phyloP scores from a whole-genome alignment of 2,329 filamentous ascomycete genomes.

The Aspergillus persii region DNA sequence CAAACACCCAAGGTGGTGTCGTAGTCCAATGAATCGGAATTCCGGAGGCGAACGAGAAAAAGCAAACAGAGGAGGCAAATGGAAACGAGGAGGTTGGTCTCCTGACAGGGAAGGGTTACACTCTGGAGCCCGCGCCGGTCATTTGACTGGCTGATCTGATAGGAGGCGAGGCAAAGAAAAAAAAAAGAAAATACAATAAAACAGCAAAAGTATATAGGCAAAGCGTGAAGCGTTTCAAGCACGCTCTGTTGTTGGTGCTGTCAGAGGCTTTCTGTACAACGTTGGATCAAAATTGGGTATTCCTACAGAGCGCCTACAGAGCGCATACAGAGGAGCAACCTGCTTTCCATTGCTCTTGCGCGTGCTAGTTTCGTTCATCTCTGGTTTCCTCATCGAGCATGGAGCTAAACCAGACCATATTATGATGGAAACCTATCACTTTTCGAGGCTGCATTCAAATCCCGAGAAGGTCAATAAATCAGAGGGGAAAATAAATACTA shows the following conservation, averaged over 20 bases:
- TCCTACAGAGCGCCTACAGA: not conserved
- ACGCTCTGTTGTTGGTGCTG: not conserved
- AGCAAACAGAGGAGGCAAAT: not conserved
- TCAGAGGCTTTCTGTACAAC: constrained; percentile 3
- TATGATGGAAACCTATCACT: not conserved
- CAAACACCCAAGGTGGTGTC: not conserved
- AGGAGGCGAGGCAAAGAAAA: not conserved
- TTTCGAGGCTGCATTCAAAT: not conserved
- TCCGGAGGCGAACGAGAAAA: not conserved
- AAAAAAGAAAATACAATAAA: not conserved
- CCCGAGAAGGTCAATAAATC: not conserved
- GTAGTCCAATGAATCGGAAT: not conserved
- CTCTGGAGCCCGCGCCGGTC: not conserved
- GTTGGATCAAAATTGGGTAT: constrained; percentile 4
- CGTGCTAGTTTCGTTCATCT: not conserved
- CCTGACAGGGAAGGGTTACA: not conserved
- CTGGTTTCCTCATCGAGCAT: not conserved
- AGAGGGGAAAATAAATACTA: not conserved
- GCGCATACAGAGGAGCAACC: not conserved
- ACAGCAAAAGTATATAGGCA: not conserved
- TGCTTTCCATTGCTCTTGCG: not conserved
- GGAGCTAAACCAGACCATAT: not conserved
- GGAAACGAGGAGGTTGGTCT: not conserved
- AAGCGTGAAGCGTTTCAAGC: not conserved
- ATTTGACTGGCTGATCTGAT: not conserved